Evolutionary conservation across 805 yeast species (phyloP), one percentile per base, ranked within the genome.

Genomic region (Candida nitratophila): DNA sequence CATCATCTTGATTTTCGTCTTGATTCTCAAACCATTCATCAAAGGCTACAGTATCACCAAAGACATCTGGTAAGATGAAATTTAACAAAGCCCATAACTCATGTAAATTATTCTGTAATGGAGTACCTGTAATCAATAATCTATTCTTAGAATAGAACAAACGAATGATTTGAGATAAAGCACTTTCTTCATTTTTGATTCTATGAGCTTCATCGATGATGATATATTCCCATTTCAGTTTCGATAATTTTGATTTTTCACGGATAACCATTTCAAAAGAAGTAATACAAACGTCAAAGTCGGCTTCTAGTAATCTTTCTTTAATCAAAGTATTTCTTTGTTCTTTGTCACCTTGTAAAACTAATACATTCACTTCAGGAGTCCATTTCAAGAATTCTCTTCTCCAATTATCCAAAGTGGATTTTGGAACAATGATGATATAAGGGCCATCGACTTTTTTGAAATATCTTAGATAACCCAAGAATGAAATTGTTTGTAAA

Each of bases 181-280:
- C 82, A 51, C 95, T 83, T 57, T 87, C 95, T 59, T 93, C 98
- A 61, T 93, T 93, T 60, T 91, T 91, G 60, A 91, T 91, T 60
- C 98, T 78, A 63, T 91, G 99, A 2, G 98, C 98, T 64, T 90
- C 97, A 67, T 91, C 99, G 42, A 91, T 87, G 19, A 93, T 75
- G 44, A 93, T 81, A 61, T 91, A 91, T 64, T 90, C 90, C 98
- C 98, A 91, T 41, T 84, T 81, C 46, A 91, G 68, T 60, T 85
- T 88, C 55, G 85, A 85, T 54, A 93, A 70, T 37, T 77, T 77
- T 16, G 86, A 59, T 61, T 91, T 91, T 60, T 91, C 99, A 47
- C 95, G 77, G 40, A 91, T 80, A 19, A 93, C 93, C 83, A 89
- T 86, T 59, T 91, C 98, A 61, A 85, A 93, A 2, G 96, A 88